Conservation (phyloP, 2,329 filamentous ascomycete species). For the Alternaria solani region DNA sequence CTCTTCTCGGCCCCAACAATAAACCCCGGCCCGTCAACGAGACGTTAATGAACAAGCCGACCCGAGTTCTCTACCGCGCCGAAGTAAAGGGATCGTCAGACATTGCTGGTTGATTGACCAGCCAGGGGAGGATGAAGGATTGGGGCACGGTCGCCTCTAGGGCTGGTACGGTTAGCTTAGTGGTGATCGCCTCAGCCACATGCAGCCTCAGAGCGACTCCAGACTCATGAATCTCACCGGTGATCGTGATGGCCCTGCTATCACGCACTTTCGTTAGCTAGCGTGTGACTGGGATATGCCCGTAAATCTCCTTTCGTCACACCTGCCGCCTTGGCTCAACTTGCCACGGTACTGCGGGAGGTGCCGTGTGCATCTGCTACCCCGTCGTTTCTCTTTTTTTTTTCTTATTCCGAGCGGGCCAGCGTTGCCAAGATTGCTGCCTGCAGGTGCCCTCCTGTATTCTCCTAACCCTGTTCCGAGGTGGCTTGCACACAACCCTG, state of each 20-base stretch:
- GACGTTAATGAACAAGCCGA: background rate
- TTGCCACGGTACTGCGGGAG: background rate
- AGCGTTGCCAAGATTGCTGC: background rate
- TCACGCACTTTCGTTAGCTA: background rate
- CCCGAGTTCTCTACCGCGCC: background rate
- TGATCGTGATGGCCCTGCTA: background rate
- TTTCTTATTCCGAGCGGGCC: background rate
- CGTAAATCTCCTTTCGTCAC: no score
- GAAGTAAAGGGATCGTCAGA: background rate
- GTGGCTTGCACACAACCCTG: background rate
- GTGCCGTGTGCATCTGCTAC: no score
- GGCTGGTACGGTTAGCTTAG: background rate
- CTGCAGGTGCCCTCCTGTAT: background rate
- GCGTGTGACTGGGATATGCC: background rate
- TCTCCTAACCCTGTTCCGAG: background rate
- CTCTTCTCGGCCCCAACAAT: background rate
- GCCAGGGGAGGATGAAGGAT: background rate
- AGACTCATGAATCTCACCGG: background rate
- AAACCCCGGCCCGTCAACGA: background rate
- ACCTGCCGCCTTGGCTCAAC: background rate
- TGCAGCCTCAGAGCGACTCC: background rate
- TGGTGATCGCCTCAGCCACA: background rate
- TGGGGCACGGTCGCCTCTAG: background rate
- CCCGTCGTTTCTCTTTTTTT: background rate
- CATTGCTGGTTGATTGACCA: no score